Percentiles rank a stretch among this genome's conserved stretches.
Conservation (phyloP, 75 land plant species). For the Ceratopteris richardii region DNA sequence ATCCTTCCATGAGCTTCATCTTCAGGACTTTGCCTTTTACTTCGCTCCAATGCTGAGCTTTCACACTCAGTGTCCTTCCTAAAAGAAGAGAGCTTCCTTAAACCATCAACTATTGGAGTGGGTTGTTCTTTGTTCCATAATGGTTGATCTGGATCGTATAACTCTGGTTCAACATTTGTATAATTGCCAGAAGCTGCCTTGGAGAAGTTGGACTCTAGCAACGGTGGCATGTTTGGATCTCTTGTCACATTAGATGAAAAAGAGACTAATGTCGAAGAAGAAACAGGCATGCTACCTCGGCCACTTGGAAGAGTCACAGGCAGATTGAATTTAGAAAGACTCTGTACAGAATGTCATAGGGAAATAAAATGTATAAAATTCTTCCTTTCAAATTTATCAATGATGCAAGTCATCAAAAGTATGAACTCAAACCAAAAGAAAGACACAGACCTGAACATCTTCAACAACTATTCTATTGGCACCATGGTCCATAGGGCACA, state of each 20-base stretch:
- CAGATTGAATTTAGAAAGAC: conserved; percentile 93
- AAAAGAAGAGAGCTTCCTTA: conserved; percentile 23
- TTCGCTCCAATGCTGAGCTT: background rate
- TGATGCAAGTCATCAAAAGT: background rate
- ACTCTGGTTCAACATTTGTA: conserved; percentile 51
- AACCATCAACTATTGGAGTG: conserved; percentile 30
- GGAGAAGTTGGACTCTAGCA: conserved; percentile 22
- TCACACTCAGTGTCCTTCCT: conserved; percentile 21
- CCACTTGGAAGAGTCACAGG: conserved; percentile 68
- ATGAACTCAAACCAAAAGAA: background rate
- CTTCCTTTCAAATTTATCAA: background rate
- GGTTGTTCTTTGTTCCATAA: conserved; percentile 65
- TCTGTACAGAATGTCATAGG: conserved; percentile 35
- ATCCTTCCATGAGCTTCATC: background rate
- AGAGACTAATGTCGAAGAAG: conserved; percentile 19
- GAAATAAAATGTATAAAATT: background rate
- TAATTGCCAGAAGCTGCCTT: conserved; percentile 29
- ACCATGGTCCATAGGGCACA: conserved; percentile 99
- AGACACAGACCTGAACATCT: conserved; percentile 80
- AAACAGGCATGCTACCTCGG: conserved; percentile 37
- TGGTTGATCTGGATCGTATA: conserved; percentile 98
- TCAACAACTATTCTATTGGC: conserved; percentile 94
- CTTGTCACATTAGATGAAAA: conserved; percentile 17
- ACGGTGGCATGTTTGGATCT: conserved; percentile 15
- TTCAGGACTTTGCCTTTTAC: background rate